Base-by-base conservation (phyloP, 2,329 filamentous ascomycete species). In the Tolypocladium sp. region DNA sequence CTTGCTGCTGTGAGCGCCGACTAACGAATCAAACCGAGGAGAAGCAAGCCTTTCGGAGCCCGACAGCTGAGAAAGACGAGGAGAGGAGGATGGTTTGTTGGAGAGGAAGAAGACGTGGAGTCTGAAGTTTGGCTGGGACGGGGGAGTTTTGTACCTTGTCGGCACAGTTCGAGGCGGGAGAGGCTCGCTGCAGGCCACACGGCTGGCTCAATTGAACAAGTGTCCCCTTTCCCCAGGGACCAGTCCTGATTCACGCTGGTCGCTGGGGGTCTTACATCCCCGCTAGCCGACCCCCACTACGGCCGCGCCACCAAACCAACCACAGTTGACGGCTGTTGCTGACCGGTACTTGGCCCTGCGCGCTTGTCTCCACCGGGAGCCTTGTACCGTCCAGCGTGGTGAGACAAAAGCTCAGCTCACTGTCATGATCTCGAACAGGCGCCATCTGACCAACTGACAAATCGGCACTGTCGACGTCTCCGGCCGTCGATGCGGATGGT, bases 131-230 rank as follows among this genome's bases (percentile, higher is more conserved):
- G 49, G 66, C 66, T 65, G 58, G 64, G 63, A 58, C 55, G 57
- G 61, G 63, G 61, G 65, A 68, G 70, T 74, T 74, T 73, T 73
- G 71, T 73, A 73, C 64, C 63, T 66, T 35, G 49, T 20, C 9
- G 27, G 30, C 30, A 13, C 25, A 8, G 27, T 22, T 62, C 38
- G 57, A 41, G 51, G 44, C 53, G 54, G 51, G 51, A 56, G 57
- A 63, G 62, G 60, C 61, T 59, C 49, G 58, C 61, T 60, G 60
- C 61, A 61, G 60, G 59, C 58, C 58, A 58, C 61, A 63, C 65
- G 63, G 64, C 65, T 65, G 65, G 65, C 61, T 69, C 68, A 75
- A 75, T 72, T 74, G 74, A 75, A 76, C 74, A 76, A 75, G 74
- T 76, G 74, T 76, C 74, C 74, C 71, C 68, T 75, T 64, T 64